A percentile compares a stretch with the other conserved stretches of the same genome.
phyloP scores from a whole-genome alignment of 257 asterid species.

The Haberlea rhodopensis region DNA sequence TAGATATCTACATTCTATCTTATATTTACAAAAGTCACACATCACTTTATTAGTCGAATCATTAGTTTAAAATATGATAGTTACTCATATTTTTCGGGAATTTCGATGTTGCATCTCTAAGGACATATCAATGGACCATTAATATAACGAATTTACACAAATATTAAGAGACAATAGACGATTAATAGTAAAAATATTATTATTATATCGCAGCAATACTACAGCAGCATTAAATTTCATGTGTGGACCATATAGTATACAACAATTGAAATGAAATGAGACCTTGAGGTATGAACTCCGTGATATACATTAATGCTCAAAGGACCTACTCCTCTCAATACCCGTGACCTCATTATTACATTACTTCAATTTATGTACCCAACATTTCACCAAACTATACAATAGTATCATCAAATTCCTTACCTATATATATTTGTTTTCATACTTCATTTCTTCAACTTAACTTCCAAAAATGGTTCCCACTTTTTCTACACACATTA shows the following conservation, averaged over 20 bases:
- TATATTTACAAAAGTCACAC: too few relatives aligned
- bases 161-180: too few relatives aligned
- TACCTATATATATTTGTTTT: neutral
- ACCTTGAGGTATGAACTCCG: conserved; percentile 39
- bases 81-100: too few relatives aligned
- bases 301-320: conserved; percentile 55
- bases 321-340: conserved; percentile 37
- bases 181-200: too few relatives aligned
- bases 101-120: too few relatives aligned
- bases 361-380: conserved; percentile 35
- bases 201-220: too few relatives aligned
- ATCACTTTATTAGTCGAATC: too few relatives aligned
- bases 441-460: neutral
- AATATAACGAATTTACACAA: too few relatives aligned
- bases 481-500: conserved; percentile 5
- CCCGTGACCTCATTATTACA: conserved; percentile 67
- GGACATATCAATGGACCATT: too few relatives aligned
- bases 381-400: conserved; percentile 34
- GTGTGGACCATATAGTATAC: conserved; percentile 14
- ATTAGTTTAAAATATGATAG: too few relatives aligned
- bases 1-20: too few relatives aligned
- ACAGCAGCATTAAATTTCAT: neutral
- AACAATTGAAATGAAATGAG: neutral
- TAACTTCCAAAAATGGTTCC: conserved; percentile 27
- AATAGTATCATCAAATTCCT: conserved; percentile 14